Conservation (phyloP, 2,329 filamentous ascomycete genomes). For the Scorias spongiosa region DNA sequence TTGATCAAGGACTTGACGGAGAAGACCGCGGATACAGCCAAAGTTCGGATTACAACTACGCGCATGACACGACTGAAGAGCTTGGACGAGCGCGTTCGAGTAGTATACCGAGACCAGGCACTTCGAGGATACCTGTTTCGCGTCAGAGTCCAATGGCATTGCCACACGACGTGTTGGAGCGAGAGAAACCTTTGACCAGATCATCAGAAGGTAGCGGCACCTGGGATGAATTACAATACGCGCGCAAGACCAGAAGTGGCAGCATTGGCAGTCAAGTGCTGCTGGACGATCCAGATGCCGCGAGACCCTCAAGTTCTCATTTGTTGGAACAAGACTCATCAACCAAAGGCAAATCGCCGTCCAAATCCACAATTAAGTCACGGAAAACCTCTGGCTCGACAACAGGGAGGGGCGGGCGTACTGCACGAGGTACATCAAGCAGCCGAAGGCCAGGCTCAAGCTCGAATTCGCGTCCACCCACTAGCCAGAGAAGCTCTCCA, state of each 20-base stretch:
- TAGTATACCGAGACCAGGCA: constrained; percentile 26
- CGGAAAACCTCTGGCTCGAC: constrained; percentile 8
- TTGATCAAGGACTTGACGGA: not conserved
- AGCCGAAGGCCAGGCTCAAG: not conserved
- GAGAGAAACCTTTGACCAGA: constrained; percentile 53
- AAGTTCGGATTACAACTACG: not conserved
- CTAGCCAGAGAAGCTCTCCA: constrained; percentile 52
- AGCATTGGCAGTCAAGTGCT: constrained; percentile 41
- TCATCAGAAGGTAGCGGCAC: constrained; percentile 37
- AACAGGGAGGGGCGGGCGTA: constrained; percentile 1
- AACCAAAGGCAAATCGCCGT: constrained; percentile 25
- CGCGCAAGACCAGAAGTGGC: constrained; percentile 49
- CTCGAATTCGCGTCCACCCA: constrained; percentile 33
- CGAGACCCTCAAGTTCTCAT: constrained; percentile 23
- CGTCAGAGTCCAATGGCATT: constrained; percentile 67
- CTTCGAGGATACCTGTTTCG: constrained; percentile 75
- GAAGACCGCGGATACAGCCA: not conserved
- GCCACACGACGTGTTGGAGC: constrained; percentile 54
- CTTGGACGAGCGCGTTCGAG: not conserved
- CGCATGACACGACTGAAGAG: not conserved
- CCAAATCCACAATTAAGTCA: constrained; percentile 20
- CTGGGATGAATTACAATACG: constrained; percentile 27
- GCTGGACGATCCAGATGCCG: constrained; percentile 34
- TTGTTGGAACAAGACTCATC: constrained; percentile 16
- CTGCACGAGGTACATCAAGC: not conserved